A percentile compares a stretch with the other conserved stretches of the same genome.
Evolutionary conservation across 2,329 filamentous ascomycete genomes (phyloP).

Genomic region (Neoscytalidium dimidiatum): DNA sequence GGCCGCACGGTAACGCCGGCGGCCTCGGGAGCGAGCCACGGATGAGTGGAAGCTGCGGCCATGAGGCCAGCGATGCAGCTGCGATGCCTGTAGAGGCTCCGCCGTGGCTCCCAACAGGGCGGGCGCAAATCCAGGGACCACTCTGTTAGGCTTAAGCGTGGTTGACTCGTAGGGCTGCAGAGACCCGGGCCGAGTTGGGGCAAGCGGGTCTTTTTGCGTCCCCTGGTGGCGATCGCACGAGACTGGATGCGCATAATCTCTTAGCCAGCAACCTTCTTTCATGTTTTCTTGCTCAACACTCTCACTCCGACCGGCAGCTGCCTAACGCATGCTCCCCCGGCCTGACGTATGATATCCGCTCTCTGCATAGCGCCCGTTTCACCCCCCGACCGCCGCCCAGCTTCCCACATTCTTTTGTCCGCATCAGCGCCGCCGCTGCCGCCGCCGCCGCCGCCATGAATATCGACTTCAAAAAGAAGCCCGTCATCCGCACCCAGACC

Average conservation of each 20-base stretch:
- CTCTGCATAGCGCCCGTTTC: slow-evolving; percentile 7
- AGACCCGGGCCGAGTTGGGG: slow-evolving; percentile 8
- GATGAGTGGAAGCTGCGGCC: background rate
- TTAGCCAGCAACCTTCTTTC: slow-evolving; percentile 13
- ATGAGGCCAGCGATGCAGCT: background rate
- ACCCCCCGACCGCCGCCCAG: background rate
- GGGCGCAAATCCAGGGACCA: slow-evolving; percentile 14
- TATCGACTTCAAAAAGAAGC: slow-evolving; percentile 21
- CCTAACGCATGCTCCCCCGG: slow-evolving; percentile 1
- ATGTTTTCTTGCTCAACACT: slow-evolving; percentile 12
- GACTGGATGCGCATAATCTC: slow-evolving; percentile 16
- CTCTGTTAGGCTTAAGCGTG: background rate
- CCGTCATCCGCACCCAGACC: slow-evolving; percentile 15
- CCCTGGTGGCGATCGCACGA: slow-evolving; percentile 17
- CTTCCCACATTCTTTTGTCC: slow-evolving; percentile 15
- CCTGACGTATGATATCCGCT: slow-evolving; percentile 18
- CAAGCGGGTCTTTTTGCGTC: slow-evolving; percentile 15
- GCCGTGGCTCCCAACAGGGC: background rate
- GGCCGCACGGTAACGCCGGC: background rate
- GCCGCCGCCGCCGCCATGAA: slow-evolving; percentile 12
- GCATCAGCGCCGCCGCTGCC: background rate
- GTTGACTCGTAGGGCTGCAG: slow-evolving; percentile 14
- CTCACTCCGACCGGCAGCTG: background rate
- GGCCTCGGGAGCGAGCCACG: background rate
- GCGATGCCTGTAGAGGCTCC: background rate